These are phyloP conservation scores for Colletotrichum graminicola DNA, from an alignment of 2,329 filamentous ascomycete species.

Conservation along the genomic window DNA sequence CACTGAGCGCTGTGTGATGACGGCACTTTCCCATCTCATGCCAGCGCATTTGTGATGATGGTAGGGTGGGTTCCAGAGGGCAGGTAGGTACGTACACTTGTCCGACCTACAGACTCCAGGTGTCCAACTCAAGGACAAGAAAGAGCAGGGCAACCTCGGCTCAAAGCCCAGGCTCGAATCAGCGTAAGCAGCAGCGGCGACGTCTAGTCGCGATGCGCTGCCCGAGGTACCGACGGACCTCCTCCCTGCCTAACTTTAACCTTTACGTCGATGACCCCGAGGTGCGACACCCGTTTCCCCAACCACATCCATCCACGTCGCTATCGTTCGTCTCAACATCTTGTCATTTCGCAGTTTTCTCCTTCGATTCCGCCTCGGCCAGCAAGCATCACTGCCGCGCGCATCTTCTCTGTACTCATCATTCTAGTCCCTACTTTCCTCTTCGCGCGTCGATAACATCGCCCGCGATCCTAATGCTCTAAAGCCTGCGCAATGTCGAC, in stretches of 20 bases:
- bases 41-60: background rate
- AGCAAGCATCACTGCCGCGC: background rate
- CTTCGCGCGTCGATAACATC: background rate
- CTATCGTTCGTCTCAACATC: background rate
- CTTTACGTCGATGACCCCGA: slow-evolving; percentile 7
- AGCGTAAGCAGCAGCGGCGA: slow-evolving; percentile 2
- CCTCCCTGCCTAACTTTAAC: background rate
- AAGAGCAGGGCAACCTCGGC: slow-evolving; percentile 26
- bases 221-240: slow-evolving; percentile 4
- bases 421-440: background rate
- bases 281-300: slow-evolving; percentile 1
- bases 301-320: slow-evolving; percentile 4
- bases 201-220: slow-evolving; percentile 34
- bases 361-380: background rate
- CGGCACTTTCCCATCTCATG: slow-evolving; percentile 29
- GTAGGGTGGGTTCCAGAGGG: slow-evolving; percentile 10
- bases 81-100: background rate
- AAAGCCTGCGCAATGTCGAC: slow-evolving; percentile 36
- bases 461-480: slow-evolving; percentile 10
- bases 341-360: background rate
- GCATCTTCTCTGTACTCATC: background rate
- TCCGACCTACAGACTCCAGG: background rate
- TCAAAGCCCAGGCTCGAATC: background rate
- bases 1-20: slow-evolving; percentile 1
- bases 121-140: background rate